These are phyloP conservation scores for Cordyceps javanica DNA, from an alignment of 2,329 filamentous ascomycete species.

Conservation along the genomic window DNA sequence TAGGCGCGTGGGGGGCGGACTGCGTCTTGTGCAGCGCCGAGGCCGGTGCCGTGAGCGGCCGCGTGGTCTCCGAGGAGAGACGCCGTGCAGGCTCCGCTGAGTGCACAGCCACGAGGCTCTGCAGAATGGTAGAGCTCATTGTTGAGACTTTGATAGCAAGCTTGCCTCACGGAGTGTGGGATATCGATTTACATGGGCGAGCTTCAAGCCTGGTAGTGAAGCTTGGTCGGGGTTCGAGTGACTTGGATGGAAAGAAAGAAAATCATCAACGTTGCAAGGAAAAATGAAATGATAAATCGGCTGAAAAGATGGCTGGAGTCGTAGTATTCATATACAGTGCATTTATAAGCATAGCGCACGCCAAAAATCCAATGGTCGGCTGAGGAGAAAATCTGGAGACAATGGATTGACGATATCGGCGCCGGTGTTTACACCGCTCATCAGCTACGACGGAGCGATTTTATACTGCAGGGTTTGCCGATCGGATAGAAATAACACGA, in stretches of 20 bases:
- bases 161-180: not conserved
- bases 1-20: not conserved
- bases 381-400: slow-evolving; percentile 4
- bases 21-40: not conserved
- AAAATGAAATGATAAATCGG: not conserved
- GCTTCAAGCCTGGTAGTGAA: not conserved
- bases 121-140: slow-evolving; percentile 6
- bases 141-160: not conserved
- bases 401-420: not conserved
- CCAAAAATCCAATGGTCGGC: slow-evolving; percentile 1
- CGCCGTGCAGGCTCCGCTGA: slow-evolving; percentile 1
- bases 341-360: slow-evolving; percentile 3
- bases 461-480: not conserved
- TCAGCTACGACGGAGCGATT: not conserved
- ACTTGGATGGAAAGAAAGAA: not conserved
- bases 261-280: too few species aligned
- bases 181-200: not conserved
- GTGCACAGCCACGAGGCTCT: slow-evolving; percentile 6
- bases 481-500: not conserved
- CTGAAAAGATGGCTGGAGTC: not conserved
- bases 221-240: too few species aligned
- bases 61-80: not conserved
- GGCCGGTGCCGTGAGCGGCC: not conserved
- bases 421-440: not conserved
- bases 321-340: not conserved